Evolutionary conservation across 1,284 basidiomycete genomes (phyloP).

Genomic region (Boletus semigastroideus): DNA sequence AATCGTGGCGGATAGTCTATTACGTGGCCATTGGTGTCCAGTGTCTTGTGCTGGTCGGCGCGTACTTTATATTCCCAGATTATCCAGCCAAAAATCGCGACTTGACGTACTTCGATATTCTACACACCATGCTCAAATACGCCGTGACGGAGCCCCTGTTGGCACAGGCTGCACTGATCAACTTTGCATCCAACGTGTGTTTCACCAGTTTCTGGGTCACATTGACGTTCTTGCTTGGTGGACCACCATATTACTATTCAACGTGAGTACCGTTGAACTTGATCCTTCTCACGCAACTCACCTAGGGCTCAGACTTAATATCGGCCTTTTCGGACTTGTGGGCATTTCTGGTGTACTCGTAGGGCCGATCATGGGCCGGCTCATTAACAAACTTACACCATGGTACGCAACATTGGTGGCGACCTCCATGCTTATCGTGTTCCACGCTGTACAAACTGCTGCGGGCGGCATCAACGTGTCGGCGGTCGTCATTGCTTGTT

Average conservation of each 20-base stretch:
- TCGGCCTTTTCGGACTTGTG: conserved; percentile 70
- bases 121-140: conserved; percentile 69
- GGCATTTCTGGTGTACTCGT: conserved; percentile 67
- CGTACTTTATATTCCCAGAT: conserved; percentile 65
- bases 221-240: conserved; percentile 69
- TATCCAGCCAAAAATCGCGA: conserved; percentile 64
- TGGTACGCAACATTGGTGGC: conserved; percentile 64
- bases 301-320: conserved; percentile 52
- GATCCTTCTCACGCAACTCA: conserved; percentile 5
- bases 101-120: conserved; percentile 58
- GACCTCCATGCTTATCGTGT: conserved; percentile 41
- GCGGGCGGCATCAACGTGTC: conserved; percentile 60
- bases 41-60: conserved; percentile 46
- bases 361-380: conserved; percentile 58
- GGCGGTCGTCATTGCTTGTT: conserved; percentile 50
- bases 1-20: conserved; percentile 63
- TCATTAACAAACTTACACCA: conserved; percentile 62
- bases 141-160: conserved; percentile 67
- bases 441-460: conserved; percentile 53
- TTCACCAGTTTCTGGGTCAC: conserved; percentile 71
- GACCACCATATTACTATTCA: conserved; percentile 62
- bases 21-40: conserved; percentile 65
- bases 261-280: conserved; percentile 48
- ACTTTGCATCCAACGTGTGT: conserved; percentile 54
- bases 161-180: conserved; percentile 60